Conservation (phyloP, 176 grass and related monocot genomes). For the barley (Hordeum vulgare) region DNA sequence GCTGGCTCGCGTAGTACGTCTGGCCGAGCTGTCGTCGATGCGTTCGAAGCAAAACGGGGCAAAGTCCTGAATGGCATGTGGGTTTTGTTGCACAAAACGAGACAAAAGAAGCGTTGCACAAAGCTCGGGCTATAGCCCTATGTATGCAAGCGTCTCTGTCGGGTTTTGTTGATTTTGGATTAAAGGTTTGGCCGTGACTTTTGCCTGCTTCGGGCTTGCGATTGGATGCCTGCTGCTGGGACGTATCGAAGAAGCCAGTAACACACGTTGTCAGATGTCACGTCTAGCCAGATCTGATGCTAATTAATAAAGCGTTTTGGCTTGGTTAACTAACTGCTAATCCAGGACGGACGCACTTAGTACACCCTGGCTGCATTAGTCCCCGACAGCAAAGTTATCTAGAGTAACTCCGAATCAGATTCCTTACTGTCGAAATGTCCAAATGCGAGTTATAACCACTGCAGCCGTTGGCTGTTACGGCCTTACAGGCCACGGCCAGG, state of each 20-base stretch:
- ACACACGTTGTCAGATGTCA: neutral
- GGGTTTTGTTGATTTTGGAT: neutral
- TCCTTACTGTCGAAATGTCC: neutral
- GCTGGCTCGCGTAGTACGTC: neutral
- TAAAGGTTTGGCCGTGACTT: constrained; percentile 20
- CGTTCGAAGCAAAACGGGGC: constrained; percentile 17
- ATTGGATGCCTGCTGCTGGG: neutral
- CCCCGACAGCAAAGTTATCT: neutral
- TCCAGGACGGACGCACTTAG: neutral
- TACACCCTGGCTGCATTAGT: neutral
- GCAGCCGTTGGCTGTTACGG: neutral
- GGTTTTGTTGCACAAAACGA: too few relatives aligned
- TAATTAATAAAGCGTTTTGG: neutral
- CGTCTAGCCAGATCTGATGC: neutral
- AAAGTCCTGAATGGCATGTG: constrained; percentile 3
- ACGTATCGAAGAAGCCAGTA: neutral
- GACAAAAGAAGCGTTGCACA: neutral
- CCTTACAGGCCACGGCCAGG: neutral
- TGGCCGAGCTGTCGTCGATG: constrained; percentile 17
- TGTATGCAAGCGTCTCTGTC: neutral
- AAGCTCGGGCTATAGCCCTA: neutral
- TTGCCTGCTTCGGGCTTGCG: neutral
- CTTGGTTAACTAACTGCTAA: constrained; percentile 6
- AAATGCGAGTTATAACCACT: too few relatives aligned
- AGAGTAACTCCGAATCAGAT: neutral